phyloP scores from a whole-genome alignment of 2,329 filamentous ascomycete genomes.

The Pseudopithomyces chartarum region DNA sequence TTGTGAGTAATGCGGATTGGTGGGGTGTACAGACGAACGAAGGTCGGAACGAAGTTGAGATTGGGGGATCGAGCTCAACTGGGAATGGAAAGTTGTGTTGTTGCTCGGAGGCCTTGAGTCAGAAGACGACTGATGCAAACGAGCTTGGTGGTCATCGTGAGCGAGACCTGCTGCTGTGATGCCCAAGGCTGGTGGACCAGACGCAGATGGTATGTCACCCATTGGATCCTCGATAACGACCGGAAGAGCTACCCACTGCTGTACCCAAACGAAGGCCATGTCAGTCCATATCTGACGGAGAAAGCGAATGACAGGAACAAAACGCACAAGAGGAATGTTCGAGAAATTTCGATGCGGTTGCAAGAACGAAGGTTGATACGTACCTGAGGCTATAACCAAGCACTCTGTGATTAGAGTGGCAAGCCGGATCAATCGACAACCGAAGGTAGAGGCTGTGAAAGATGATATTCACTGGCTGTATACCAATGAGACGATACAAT shows the following conservation, averaged over 20 bases:
- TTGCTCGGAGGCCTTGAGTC: slow-evolving; percentile 27
- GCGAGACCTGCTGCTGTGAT: slow-evolving; percentile 32
- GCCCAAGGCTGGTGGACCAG: slow-evolving; percentile 37
- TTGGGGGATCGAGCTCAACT: slow-evolving; percentile 40
- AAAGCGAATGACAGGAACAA: slow-evolving; percentile 24
- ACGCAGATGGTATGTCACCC: slow-evolving; percentile 44
- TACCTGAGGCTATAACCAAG: slow-evolving; percentile 43
- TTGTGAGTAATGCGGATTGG: slow-evolving; percentile 28
- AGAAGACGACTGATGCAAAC: slow-evolving; percentile 15
- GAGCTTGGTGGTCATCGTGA: slow-evolving; percentile 30
- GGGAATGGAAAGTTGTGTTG: slow-evolving; percentile 44
- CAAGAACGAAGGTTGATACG: slow-evolving; percentile 27
- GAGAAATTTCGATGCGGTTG: slow-evolving; percentile 8
- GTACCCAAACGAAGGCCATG: slow-evolving; percentile 49
- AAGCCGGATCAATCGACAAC: slow-evolving; percentile 34
- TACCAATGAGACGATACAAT: slow-evolving; percentile 39
- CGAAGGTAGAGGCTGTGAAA: slow-evolving; percentile 32
- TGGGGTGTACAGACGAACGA: slow-evolving; percentile 30
- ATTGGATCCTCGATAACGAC: slow-evolving; percentile 46
- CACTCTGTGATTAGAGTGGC: slow-evolving; percentile 32
- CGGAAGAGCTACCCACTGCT: slow-evolving; percentile 50
- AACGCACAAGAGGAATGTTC: slow-evolving; percentile 13
- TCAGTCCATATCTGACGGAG: slow-evolving; percentile 44
- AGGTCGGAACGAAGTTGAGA: slow-evolving; percentile 33
- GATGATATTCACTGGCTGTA: slow-evolving; percentile 24